Base-by-base conservation (phyloP, 352 stramenopile species). In the Pythium oligandrum region DNA sequence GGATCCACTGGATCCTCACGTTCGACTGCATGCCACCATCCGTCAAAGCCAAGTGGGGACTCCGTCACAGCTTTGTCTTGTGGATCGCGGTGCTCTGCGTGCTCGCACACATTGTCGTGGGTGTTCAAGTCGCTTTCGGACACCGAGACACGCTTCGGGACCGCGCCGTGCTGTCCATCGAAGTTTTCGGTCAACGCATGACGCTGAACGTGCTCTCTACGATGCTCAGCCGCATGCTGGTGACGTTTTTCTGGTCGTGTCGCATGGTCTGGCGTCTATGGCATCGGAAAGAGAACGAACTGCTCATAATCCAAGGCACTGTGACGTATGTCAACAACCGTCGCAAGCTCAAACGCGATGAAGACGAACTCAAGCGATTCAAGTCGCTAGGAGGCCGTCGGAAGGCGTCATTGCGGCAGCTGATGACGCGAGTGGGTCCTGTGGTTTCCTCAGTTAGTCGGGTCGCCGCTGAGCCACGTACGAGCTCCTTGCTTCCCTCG, bases 1-100 rank as follows among this genome's bases (percentile, higher is more conserved):
- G 57, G 52, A 44, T 66, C 40, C 57, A 73, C 37, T 73, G 62
- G 55, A 53, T 75, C 4, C 48, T 74, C 8, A 71, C 61, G 4
- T 51, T 65, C 34, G 66, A 78, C 40, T 54, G 51, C 40, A 50
- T 68, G 3, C 44, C 61, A 6, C 55, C 61, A 3, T 43, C 51
- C 12, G 10, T 68, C n/a, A 68, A 64, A 38, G 34, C 32, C 3
- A 51, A 36, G 26, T 7, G 53, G 17, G 33, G 38, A 3, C 48
- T 62, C 1, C 49, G 53, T 10, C 48, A 55, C 34, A 53, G 59
- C 6, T 55, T 46, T 3, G 59, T 61, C 31, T 4, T 59, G 26
- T 11, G 55, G 11, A 39, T 68, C 40, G 53, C 35, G 0, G 1
- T 58, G 4, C 40, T 55, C n/a, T 59, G 59, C 30, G 40, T 26